Base-by-base conservation (phyloP, 805 yeast species). In the Metschnikowia baotianmanensis region DNA sequence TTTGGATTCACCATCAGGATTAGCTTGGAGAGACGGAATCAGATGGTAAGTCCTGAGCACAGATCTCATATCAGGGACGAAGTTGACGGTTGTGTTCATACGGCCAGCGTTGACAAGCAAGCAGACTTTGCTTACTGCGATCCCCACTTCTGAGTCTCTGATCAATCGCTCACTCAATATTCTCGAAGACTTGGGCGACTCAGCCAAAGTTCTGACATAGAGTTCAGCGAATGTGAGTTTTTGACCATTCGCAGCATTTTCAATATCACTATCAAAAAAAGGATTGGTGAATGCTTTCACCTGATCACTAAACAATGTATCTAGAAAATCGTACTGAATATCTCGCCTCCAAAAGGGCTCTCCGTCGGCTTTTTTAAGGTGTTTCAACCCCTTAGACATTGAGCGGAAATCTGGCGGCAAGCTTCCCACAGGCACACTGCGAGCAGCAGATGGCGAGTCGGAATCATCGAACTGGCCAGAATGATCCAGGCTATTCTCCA, bases 21-120 rank as follows among this genome's bases (percentile, higher is more conserved):
- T 78, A 3, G 83, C 80, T 59, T 91, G 97, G 31, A 91, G 69
- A 9, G 89, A 80, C 1, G 99, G 99, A 24, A 91, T 87, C 10
- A 96, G 85, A 63, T 91, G 97, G 58, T 86, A 91, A 0, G 97
- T 90, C 55, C 99, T 74, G 47, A 91, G 72, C 50, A 89, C 91
- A 0, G 96, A 87, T 52, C 88, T 83, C 98, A 91, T 91, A 56
- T 89, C 97, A 17, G 95, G 87, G 42, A 88, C 96, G 58, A 91
- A 85, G 63, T 91, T 91, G 38, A 91, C 82, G 2, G 98, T 91
- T 2, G 99, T 91, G 67, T 91, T 91, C 80, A 91, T 80, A 47
- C 97, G 72, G 8, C 98, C 98, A 40, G 90, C 80, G 57, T 91
- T 91, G 13, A 91, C 97, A 45, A 91, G 69, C 27, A 91, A 63